Base-by-base conservation (phyloP, 2,329 filamentous ascomycete species). In the Sporothrix luriei region DNA sequence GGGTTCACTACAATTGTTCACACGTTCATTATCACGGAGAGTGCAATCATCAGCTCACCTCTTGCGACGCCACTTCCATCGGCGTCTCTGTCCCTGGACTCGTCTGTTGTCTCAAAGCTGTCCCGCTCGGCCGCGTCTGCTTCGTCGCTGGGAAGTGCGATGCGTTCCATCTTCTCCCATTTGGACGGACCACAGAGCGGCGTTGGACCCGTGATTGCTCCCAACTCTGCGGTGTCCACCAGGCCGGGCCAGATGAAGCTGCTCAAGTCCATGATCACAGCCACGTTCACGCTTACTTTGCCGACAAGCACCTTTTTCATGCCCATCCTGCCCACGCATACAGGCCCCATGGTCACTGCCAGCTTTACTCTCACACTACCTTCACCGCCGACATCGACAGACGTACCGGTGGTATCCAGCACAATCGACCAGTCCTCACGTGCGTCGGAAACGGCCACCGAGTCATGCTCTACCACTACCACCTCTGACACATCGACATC, bases 261-360 rank as follows among this genome's bases (percentile, higher is more conserved):
- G 2, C 38, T 43, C 13, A 3, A n/a, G 19, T 61, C 73, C 4
- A 48, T 71, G 61, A 66, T 69, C n/a, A 75, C 74, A 21, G 74
- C 73, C n/a, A 72, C 70, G 66, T 75, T 74, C 33, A 73, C 68
- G 0, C 46, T 73, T 19, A 70, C 61, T 6, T 4, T 73, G n/a
- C 70, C 71, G 19, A 68, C 61, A 5, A 59, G 40, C 14, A 62
- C 52, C 11, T 43, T 61, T 10, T 46, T 54, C 5, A n/a, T 11
- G n/a, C 66, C 55, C 38, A 51, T 59, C 9, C 2, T 40, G 2
- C 68, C 68, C 3, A 66, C 66, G 10, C 40, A 65, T 29, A 24
- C 64, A 1, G 69, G 69, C 6, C 43, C 69, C 7, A 43, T 70
- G 51, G 68, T 40, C n/a, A 71, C 71, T 4, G 71, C 59, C 1